Conservation (phyloP, 805 yeast genomes). For the Starmerella bombicola region DNA sequence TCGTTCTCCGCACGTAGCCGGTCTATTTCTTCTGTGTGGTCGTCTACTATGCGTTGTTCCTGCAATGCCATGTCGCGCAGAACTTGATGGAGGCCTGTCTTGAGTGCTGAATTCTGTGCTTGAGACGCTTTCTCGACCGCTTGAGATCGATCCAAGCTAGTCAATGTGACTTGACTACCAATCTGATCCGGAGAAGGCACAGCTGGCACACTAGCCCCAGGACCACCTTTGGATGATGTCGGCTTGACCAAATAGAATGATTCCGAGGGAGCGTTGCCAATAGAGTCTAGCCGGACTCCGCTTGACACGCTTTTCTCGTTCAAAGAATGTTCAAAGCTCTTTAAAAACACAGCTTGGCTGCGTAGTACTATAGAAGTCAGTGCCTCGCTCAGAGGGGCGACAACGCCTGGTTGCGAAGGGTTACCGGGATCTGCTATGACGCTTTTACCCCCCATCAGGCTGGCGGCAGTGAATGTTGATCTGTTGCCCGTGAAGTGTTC, state of each 20-base stretch:
- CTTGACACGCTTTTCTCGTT: constrained; percentile 2
- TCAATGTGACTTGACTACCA: constrained; percentile 1
- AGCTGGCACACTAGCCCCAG: background rate
- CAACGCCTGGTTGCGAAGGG: constrained; percentile 3
- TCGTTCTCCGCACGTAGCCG: constrained; percentile 24
- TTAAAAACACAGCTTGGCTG: constrained; percentile 18
- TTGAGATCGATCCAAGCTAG: constrained; percentile 10
- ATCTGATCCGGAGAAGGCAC: background rate
- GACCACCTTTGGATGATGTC: constrained; percentile 7
- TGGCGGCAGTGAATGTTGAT: background rate
- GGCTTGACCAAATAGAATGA: constrained; percentile 29
- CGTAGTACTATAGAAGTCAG: constrained; percentile 15
- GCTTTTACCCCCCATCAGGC: background rate
- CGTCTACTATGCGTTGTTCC: constrained; percentile 33
- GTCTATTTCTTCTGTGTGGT: constrained; percentile 29
- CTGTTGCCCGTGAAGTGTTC: background rate
- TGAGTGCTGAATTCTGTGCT: constrained; percentile 25
- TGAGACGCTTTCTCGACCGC: constrained; percentile 25
- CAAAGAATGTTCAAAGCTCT: constrained; percentile 17
- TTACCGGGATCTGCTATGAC: background rate
- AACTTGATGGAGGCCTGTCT: constrained; percentile 27
- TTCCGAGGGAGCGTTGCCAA: constrained; percentile 20
- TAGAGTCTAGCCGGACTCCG: background rate
- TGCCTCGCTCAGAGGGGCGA: constrained; percentile 15
- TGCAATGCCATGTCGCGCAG: constrained; percentile 31